These are phyloP conservation scores for Phialophora expanda DNA, from an alignment of 2,329 filamentous ascomycete genomes.

Conservation along the genomic window DNA sequence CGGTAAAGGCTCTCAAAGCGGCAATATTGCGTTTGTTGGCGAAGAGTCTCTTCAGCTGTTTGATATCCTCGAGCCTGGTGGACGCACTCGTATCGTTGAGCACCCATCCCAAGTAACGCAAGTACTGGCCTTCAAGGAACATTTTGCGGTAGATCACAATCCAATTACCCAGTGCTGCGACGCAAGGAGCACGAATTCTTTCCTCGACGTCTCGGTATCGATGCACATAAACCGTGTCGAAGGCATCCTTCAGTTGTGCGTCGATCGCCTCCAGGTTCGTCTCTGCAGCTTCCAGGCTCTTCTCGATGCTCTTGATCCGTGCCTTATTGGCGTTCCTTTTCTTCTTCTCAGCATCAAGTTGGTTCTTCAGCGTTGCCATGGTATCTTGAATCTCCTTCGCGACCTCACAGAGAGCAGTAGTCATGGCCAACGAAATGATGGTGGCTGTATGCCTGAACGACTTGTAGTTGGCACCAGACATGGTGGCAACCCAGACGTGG, in stretches of 20 bases:
- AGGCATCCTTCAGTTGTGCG: conserved; percentile 78
- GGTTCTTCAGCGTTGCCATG: conserved; percentile 76
- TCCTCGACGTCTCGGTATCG: conserved; percentile 93
- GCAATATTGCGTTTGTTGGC: conserved; percentile 77
- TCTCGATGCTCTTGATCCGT: conserved; percentile 74
- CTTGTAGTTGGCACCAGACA: conserved; percentile 85
- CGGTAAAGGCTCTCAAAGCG: conserved; percentile 85
- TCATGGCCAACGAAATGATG: conserved; percentile 78
- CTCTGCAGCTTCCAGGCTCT: conserved; percentile 72
- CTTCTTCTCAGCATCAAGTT: conserved; percentile 76
- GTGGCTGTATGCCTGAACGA: conserved; percentile 95
- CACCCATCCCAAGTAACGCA: conserved; percentile 95
- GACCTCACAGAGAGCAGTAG: conserved; percentile 75
- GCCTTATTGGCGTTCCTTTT: conserved; percentile 77
- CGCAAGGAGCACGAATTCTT: conserved; percentile 85
- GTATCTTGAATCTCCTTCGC: conserved; percentile 72
- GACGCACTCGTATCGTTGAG: conserved; percentile 78
- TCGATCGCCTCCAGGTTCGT: conserved; percentile 72
- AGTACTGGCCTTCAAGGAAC: conserved; percentile 87
- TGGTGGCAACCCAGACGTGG: conserved; percentile 83
- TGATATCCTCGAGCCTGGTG: conserved; percentile 83
- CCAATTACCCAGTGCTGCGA: conserved; percentile 85
- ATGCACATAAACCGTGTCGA: conserved; percentile 92
- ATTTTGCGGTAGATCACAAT: conserved; percentile 81
- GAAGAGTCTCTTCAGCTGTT: conserved; percentile 80